Evolutionary conservation across 2,329 filamentous ascomycete species (phyloP).

Genomic region (Emmonsiellopsis sp.): DNA sequence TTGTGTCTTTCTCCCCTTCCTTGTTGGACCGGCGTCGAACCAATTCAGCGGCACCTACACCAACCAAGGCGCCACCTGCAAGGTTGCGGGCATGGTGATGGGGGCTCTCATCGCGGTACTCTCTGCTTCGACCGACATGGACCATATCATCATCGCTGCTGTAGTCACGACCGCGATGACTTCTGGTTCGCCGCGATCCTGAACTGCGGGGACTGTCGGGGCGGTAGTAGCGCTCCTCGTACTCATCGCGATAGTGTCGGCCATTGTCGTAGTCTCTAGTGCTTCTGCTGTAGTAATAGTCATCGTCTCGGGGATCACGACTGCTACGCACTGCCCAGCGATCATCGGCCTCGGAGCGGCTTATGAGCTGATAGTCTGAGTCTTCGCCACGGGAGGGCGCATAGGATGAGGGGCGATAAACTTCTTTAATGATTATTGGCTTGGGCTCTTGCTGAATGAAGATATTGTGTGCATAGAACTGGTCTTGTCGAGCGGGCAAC

Average conservation of each 20-base stretch:
- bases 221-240: slow-evolving; percentile 34
- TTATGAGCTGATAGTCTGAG: slow-evolving; percentile 51
- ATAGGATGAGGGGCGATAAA: slow-evolving; percentile 43
- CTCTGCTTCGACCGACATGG: slow-evolving; percentile 46
- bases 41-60: slow-evolving; percentile 52
- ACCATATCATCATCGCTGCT: slow-evolving; percentile 55
- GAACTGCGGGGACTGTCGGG: slow-evolving; percentile 45
- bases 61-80: slow-evolving; percentile 54
- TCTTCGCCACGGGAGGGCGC: slow-evolving; percentile 39
- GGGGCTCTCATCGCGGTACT: slow-evolving; percentile 37
- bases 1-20: slow-evolving; percentile 46
- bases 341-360: slow-evolving; percentile 48
- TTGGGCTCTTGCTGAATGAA: slow-evolving; percentile 39
- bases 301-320: slow-evolving; percentile 43
- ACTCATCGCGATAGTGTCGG: slow-evolving; percentile 27
- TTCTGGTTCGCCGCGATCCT: slow-evolving; percentile 40
- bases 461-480: slow-evolving; percentile 28
- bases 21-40: slow-evolving; percentile 50
- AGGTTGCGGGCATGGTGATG: slow-evolving; percentile 48
- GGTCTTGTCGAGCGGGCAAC: neutral
- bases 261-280: slow-evolving; percentile 46
- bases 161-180: slow-evolving; percentile 35
- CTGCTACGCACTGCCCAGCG: slow-evolving; percentile 36
- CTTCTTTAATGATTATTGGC: slow-evolving; percentile 49
- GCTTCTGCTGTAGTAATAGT: slow-evolving; percentile 54